Base-by-base conservation (phyloP, 768 basidiomycete genomes). In the Suillus alpinus region DNA sequence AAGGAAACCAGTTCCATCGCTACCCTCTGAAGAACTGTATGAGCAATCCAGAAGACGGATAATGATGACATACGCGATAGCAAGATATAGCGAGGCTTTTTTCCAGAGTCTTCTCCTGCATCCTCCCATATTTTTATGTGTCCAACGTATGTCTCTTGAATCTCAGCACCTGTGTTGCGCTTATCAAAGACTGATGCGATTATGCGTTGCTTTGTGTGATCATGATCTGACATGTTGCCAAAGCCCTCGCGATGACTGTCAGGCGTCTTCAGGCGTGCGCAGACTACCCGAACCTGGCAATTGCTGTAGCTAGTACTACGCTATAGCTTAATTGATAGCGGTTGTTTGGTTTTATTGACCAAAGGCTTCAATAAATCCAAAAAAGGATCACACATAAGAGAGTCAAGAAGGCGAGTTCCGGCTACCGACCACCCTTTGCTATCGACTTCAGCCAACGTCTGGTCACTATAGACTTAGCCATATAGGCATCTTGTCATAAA, bases 51-150 rank as follows among this genome's bases (percentile, higher is more conserved):
- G n/a, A n/a, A 13, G 41, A 49, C 1, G 29, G 34, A 9, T 7
- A 8, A 44, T 14, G 4, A 20, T 57, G n/a, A 86, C 92, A 77
- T 80, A 95, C 95, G 85, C 66, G 95, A 91, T 34, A 98, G 77
- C 62, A 98, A 80, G 62, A 98, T 90, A 74, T 93, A 98, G 65
- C 96, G 83, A 43, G 93, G 88, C 74, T 98, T 98, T 71, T 77
- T 81, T 23, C 84, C 87, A 13, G 84, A 86, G 10, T 84, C 84
- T 60, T 90, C 91, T 8, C 82, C 82, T 49, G 84, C 82, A 66
- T 96, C 93, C 76, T 98, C 96, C 87, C 88, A 94, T 32, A 98
- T 93, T 80, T 95, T 97, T 73, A 96, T 67, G 75, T 95, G 95
- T 41, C 87, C 82, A 60, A 95, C 86, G 71, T 97, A 95, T 20